Evolutionary conservation across 768 basidiomycete genomes (phyloP).

Genomic region (Collybiopsis confluens): DNA sequence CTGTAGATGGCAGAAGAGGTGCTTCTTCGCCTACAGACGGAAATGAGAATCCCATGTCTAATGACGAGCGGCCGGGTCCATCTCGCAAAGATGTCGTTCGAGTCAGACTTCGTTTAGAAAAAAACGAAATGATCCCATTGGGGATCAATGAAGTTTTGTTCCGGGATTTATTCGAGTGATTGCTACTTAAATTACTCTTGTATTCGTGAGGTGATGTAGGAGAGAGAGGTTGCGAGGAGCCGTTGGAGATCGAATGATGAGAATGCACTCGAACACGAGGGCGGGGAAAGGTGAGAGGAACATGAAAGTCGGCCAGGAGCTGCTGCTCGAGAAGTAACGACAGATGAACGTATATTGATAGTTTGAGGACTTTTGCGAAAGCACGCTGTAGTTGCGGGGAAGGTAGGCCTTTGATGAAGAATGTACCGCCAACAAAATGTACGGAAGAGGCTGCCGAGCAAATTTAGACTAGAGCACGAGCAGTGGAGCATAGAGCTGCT

Average conservation of each 20-base stretch:
- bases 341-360: conserved; percentile 50
- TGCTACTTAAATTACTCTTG: conserved; percentile 8
- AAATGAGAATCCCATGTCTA: background rate
- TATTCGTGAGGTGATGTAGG: conserved; percentile 25
- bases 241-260: background rate
- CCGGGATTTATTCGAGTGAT: conserved; percentile 4
- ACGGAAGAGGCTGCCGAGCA: conserved; percentile 10
- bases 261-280: conserved; percentile 1
- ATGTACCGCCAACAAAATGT: conserved; percentile 58
- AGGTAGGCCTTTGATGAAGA: conserved; percentile 44
- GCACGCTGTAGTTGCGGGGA: conserved; percentile 37
- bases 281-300: conserved; percentile 38
- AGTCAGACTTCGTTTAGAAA: conserved; percentile 24
- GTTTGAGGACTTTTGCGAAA: conserved; percentile 45
- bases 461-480: background rate
- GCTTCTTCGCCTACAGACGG: background rate
- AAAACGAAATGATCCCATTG: conserved; percentile 37
- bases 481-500: background rate
- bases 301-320: conserved; percentile 45
- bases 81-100: background rate
- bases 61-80: background rate
- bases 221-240: background rate
- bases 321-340: conserved; percentile 61
- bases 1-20: background rate
- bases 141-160: conserved; percentile 31